These are phyloP conservation scores for Calophaca sinica DNA, from an alignment of 306 rosid genomes.

Conservation along the genomic window DNA sequence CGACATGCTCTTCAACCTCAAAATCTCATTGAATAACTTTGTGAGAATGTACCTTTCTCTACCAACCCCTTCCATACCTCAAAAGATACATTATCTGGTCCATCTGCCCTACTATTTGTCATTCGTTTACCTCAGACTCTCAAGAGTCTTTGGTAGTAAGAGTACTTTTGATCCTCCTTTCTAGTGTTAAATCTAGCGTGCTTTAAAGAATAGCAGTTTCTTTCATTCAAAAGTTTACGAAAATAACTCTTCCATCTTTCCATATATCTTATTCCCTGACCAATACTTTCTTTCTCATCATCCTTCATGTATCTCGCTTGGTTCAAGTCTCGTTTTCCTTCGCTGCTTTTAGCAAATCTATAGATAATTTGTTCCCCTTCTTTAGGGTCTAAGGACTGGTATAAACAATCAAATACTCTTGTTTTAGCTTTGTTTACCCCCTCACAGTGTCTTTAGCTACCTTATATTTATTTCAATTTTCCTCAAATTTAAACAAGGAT, in stretches of 20 bases:
- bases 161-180: not conserved
- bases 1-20: too few species aligned
- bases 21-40: too few species aligned
- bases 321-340: not conserved
- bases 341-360: not conserved
- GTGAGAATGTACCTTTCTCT: too few species aligned
- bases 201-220: not conserved
- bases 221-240: not conserved
- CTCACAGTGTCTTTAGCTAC: not conserved
- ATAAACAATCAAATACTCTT: not conserved
- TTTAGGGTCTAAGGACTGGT: not conserved
- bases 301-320: not conserved
- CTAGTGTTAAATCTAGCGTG: not conserved
- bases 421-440: not conserved
- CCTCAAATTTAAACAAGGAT: not conserved
- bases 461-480: not conserved
- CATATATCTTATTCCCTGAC: not conserved
- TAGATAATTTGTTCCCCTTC: not conserved
- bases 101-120: too few species aligned
- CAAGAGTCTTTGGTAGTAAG: not conserved
- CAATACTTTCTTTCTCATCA: not conserved
- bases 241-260: not conserved
- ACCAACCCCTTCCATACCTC: too few species aligned
- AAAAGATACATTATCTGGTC: too few species aligned
- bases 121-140: too few species aligned